These are phyloP conservation scores for Porogramme epimiltina DNA, from an alignment of 1,284 basidiomycete genomes.

Conservation along the genomic window DNA sequence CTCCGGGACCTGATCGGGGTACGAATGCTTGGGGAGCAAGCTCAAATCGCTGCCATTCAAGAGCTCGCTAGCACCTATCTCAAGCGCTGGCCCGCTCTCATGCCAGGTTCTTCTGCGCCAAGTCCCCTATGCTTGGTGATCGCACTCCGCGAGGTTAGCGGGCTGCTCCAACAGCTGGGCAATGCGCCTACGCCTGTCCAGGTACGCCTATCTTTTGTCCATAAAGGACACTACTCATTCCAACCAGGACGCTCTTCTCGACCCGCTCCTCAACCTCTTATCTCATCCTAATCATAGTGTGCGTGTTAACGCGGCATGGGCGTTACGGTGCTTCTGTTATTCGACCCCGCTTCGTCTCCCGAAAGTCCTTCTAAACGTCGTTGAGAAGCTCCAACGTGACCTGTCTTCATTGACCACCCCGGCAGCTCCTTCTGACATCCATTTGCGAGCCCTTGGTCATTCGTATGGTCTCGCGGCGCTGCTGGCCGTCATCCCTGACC, in stretches of 20 bases:
- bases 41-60: conserved; percentile 89
- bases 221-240: not conserved
- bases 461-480: conserved; percentile 89
- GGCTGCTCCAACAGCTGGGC: conserved; percentile 86
- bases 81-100: conserved; percentile 90
- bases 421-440: conserved; percentile 73
- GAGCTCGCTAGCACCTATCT: conserved; percentile 83
- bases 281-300: conserved; percentile 88
- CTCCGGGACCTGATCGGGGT: conserved; percentile 87
- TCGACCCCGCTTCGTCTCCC: conserved; percentile 86
- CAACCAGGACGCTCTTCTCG: conserved; percentile 77
- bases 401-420: conserved; percentile 69
- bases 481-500: conserved; percentile 82
- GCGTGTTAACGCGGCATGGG: conserved; percentile 85
- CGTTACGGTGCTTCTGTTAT: conserved; percentile 87
- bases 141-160: conserved; percentile 83
- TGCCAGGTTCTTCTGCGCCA: conserved; percentile 83
- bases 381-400: conserved; percentile 85
- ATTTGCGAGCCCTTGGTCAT: conserved; percentile 79
- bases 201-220: conserved; percentile 38
- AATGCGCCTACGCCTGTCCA: conserved; percentile 90
- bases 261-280: conserved; percentile 85
- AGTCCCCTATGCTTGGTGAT: conserved; percentile 74
- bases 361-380: conserved; percentile 72
- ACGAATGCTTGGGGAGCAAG: conserved; percentile 89